Evolutionary conservation across 1,284 basidiomycete species (phyloP).

Genomic region (Coniophora puteana): DNA sequence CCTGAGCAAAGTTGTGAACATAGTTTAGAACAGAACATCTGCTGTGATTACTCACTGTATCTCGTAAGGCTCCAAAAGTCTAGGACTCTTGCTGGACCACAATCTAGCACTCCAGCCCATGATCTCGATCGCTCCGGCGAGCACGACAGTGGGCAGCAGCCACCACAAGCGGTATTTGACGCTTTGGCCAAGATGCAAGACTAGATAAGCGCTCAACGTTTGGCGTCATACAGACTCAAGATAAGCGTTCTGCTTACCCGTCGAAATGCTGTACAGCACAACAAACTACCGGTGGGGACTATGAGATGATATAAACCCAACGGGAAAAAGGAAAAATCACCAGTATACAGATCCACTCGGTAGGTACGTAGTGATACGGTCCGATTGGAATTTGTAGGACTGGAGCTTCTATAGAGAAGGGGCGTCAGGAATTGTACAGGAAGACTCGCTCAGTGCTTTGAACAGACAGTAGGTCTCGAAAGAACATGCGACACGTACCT

Average conservation of each 20-base stretch:
- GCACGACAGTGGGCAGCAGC: constrained; percentile 31
- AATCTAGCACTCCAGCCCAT: constrained; percentile 37
- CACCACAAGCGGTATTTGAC: constrained; percentile 35
- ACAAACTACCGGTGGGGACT: constrained; percentile 7
- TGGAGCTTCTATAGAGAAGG: too few relatives aligned
- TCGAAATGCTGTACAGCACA: constrained; percentile 8
- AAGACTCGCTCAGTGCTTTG: too few relatives aligned
- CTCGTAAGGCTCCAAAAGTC: constrained; percentile 29
- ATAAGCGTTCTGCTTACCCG: constrained; percentile 2
- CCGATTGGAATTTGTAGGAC: too few relatives aligned
- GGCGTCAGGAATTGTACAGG: too few relatives aligned
- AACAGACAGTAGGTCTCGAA: too few relatives aligned
- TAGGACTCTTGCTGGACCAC: constrained; percentile 29
- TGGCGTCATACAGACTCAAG: background rate
- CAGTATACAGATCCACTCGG: constrained; percentile 23
- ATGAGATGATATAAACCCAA: background rate
- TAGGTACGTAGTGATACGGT: constrained; percentile 28
- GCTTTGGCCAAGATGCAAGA: constrained; percentile 30
- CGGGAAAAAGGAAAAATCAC: background rate
- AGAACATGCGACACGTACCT: too few relatives aligned
- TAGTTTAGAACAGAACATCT: background rate
- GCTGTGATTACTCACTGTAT: constrained; percentile 40
- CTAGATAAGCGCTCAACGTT: constrained; percentile 17
- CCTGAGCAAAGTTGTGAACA: constrained; percentile 18
- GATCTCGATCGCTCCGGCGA: constrained; percentile 35